Evolutionary conservation across 2,329 filamentous ascomycete genomes (phyloP), one percentile per base, ranked within the genome.

Genomic region (Aspergillus pseudoglaucus): DNA sequence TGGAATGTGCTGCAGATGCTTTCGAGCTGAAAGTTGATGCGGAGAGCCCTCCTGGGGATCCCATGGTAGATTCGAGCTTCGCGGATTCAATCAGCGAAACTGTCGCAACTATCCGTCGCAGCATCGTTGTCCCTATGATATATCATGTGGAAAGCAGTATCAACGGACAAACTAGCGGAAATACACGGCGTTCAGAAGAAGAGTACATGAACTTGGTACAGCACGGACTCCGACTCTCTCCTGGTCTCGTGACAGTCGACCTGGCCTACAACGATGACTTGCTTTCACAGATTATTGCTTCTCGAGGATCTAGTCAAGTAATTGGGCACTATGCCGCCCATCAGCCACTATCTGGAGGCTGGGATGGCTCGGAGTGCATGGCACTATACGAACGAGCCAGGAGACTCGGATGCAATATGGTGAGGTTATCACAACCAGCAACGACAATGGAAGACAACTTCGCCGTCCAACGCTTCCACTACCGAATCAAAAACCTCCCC

Each of bases 1-100:
- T 85, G 17, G 83, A 85, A 50, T 77, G 77, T n/a, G 83, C 82
- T 3, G 79, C 77, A 3, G 84, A 88, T 62, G 83, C 82, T 5
- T 78, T 87, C 27, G 82, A 87, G 58, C 68, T 87, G 3, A 72
- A 78, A 12, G 68, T 84, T 18, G 75, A 78, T 47, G 52, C 64
- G 22, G 48, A 56, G 15, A 46, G 50, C 10, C 47, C 58, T 23
- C 57, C 59, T 7, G 63, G 67, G 17, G 56, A 69, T 14, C 52
- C 61, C 3, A 51, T 59, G 46, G 59, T 61, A 64, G 46, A 63
- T 44, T 61, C 63, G 14, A 56, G 54, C 27, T 61, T 75, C 23
- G 73, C 73, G 2, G 71, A 72, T 45, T 69, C 74, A 10, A 81
- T 85, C 53, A 82, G 81, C 45, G 74, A 75, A 39, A 75, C 75